Evolutionary conservation across 106 monocot species (phyloP).

Genomic region (Hemerocallis citrina): DNA sequence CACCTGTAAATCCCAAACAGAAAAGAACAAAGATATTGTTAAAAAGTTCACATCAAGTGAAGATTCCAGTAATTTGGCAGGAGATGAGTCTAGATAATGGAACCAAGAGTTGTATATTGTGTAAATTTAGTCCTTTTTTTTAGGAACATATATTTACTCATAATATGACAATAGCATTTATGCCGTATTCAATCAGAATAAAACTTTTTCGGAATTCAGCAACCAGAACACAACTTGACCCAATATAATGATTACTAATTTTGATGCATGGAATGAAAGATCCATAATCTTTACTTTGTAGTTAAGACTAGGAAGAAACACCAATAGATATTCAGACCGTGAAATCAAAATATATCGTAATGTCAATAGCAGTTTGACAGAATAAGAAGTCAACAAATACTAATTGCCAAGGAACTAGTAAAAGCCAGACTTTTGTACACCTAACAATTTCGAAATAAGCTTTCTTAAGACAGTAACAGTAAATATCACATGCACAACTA

Average conservation of each 20-base stretch:
- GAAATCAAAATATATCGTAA: too few relatives aligned
- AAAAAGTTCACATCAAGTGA: neutral
- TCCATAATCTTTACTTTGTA: too few relatives aligned
- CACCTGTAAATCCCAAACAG: conserved; percentile 40
- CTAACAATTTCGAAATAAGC: neutral
- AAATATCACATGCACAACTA: neutral
- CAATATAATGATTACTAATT: neutral
- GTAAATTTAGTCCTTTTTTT: too few relatives aligned
- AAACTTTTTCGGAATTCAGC: neutral
- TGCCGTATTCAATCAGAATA: too few relatives aligned
- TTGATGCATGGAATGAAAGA: neutral
- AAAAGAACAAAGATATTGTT: neutral
- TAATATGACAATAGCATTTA: neutral
- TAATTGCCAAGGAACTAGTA: neutral
- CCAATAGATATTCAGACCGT: neutral
- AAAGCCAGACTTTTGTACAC: neutral
- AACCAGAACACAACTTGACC: neutral
- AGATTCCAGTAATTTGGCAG: neutral
- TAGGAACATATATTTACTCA: neutral
- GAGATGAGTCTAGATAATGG: too few relatives aligned
- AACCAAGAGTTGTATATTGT: too few relatives aligned
- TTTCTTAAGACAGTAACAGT: neutral
- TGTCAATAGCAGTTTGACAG: too few relatives aligned
- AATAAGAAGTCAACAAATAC: neutral
- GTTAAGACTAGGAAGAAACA: too few relatives aligned